These are phyloP conservation scores for Penicillium sp. DNA, from an alignment of 2,329 filamentous ascomycete species.

Conservation along the genomic window DNA sequence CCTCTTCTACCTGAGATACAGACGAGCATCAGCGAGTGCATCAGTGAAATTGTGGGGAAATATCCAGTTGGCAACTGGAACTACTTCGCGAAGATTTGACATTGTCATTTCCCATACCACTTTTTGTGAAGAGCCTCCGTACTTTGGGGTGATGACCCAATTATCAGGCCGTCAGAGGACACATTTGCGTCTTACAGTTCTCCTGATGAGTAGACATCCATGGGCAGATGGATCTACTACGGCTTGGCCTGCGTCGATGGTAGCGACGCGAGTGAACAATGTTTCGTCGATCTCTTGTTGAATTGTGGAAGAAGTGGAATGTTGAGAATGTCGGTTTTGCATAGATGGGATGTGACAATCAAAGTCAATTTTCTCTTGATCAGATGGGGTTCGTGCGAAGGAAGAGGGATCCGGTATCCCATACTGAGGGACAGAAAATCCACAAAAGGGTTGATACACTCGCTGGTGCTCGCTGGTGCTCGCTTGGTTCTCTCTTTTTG, in stretches of 20 bases:
- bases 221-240: not conserved
- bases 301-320: conserved; percentile 5
- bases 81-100: not conserved
- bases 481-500: conserved; percentile 25
- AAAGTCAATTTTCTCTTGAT: not conserved
- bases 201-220: not conserved
- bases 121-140: conserved; percentile 8
- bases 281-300: conserved; percentile 10
- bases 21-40: conserved; percentile 55
- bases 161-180: not conserved
- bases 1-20: conserved; percentile 20
- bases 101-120: not conserved
- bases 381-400: not conserved
- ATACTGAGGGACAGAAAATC: conserved; percentile 15
- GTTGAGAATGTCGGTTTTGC: conserved; percentile 1
- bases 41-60: conserved; percentile 47
- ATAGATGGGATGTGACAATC: not conserved
- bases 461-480: conserved; percentile 50
- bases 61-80: conserved; percentile 12
- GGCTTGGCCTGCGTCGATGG: conserved; percentile 2
- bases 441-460: conserved; percentile 61
- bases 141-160: conserved; percentile 21
- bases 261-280: conserved; percentile 1
- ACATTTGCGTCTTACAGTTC: not conserved
- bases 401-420: not conserved